Evolutionary conservation across 1,284 basidiomycete genomes (phyloP).

Genomic region (Irpex sp.): DNA sequence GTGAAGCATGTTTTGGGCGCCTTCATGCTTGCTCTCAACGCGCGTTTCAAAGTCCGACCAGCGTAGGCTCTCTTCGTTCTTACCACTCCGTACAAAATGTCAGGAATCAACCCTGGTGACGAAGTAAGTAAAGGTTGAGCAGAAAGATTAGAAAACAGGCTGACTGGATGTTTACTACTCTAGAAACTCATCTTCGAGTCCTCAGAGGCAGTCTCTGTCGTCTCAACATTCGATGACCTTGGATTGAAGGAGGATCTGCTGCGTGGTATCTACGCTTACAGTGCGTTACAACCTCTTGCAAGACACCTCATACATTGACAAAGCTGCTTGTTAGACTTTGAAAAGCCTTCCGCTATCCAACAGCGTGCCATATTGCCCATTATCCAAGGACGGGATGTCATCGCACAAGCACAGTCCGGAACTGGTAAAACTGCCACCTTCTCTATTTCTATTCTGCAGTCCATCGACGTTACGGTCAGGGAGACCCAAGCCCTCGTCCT

Average conservation of each 20-base stretch:
- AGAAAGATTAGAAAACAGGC: background rate
- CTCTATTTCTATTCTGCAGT: conserved; percentile 90
- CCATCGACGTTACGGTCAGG: conserved; percentile 92
- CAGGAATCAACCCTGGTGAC: conserved; percentile 73
- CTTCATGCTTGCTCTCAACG: background rate
- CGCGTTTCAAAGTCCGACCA: conserved; percentile 53
- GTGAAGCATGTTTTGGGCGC: background rate
- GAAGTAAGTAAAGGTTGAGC: conserved; percentile 41
- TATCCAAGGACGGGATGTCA: conserved; percentile 92
- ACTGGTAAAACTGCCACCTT: conserved; percentile 99
- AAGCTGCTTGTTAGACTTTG: conserved; percentile 67
- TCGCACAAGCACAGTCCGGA: conserved; percentile 98
- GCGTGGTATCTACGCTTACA: conserved; percentile 98
- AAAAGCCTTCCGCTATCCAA: conserved; percentile 98
- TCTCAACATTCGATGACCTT: conserved; percentile 88
- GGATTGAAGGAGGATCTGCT: conserved; percentile 93
- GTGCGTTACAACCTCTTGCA: conserved; percentile 43
- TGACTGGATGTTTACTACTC: background rate
- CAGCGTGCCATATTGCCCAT: conserved; percentile 97
- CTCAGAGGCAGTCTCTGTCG: conserved; percentile 87
- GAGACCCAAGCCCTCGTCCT: conserved; percentile 97
- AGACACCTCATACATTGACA: background rate
- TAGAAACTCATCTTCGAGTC: conserved; percentile 97
- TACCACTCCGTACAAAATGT: conserved; percentile 45
- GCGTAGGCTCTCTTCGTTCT: conserved; percentile 30